These are phyloP conservation scores for Globisporangium middletonii DNA, from an alignment of 352 stramenopile genomes.

Conservation along the genomic window DNA sequence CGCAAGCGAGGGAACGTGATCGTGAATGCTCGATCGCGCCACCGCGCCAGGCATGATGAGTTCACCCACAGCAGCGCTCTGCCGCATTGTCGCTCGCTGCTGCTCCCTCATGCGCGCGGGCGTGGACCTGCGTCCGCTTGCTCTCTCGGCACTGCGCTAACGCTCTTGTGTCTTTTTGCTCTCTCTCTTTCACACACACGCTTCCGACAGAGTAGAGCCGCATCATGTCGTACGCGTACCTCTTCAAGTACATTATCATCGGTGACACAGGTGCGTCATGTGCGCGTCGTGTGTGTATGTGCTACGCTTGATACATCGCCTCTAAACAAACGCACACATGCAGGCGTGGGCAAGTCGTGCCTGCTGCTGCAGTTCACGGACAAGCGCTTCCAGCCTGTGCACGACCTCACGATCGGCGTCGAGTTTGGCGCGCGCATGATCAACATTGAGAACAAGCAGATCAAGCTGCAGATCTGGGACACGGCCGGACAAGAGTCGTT, in stretches of 20 bases:
- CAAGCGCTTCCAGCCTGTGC: slow-evolving; percentile 99
- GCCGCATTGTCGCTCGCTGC: too few relatives aligned
- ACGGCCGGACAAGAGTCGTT: slow-evolving; percentile 99
- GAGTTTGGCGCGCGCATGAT: slow-evolving; percentile 99
- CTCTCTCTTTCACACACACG: too few relatives aligned
- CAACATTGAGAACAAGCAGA: slow-evolving; percentile 97
- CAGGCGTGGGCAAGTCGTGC: slow-evolving; percentile 99
- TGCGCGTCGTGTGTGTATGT: background rate
- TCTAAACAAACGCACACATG: background rate
- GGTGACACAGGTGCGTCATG: slow-evolving; percentile 92
- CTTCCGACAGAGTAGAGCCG: background rate
- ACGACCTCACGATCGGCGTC: slow-evolving; percentile 99
- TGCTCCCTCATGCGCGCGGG: too few relatives aligned
- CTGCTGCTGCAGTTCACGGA: slow-evolving; percentile 99
- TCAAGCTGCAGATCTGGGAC: slow-evolving; percentile 98
- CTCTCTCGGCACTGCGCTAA: too few relatives aligned
- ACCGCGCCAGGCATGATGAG: too few relatives aligned
- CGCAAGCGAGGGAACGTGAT: too few relatives aligned
- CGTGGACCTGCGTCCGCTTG: too few relatives aligned
- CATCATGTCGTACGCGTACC: slow-evolving; percentile 93
- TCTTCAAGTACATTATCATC: slow-evolving; percentile 99
- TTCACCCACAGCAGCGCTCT: too few relatives aligned
- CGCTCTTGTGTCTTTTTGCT: background rate
- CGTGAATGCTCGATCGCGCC: too few relatives aligned
- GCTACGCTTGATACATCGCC: too few relatives aligned